Percentiles rank a stretch among this genome's conserved stretches.
These are phyloP conservation scores for Diplodia seriata DNA, from an alignment of 2,329 filamentous ascomycete genomes.

Conservation along the genomic window DNA sequence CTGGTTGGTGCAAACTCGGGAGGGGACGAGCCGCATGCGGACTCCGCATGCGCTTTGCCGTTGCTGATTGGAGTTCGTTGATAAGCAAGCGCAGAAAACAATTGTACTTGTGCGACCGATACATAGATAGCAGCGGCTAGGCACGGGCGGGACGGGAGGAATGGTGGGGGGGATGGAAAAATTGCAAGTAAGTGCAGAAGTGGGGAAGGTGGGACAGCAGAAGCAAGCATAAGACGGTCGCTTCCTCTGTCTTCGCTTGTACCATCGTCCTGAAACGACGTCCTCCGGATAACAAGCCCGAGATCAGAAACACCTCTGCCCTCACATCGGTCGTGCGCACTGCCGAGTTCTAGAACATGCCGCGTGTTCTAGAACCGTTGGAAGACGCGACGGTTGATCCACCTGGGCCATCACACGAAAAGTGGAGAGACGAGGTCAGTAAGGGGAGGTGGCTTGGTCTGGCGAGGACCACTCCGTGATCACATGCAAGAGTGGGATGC, in stretches of 20 bases:
- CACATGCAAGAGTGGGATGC: conserved; percentile 1
- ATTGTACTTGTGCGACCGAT: background rate
- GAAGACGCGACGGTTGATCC: background rate
- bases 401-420: background rate
- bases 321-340: background rate
- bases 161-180: background rate
- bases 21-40: background rate
- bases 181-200: background rate
- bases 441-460: background rate
- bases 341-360: background rate
- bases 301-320: background rate
- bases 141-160: conserved; percentile 1
- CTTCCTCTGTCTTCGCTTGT: background rate
- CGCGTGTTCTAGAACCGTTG: background rate
- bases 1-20: background rate
- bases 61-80: background rate
- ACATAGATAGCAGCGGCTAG: background rate
- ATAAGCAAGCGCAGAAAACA: background rate
- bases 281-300: background rate
- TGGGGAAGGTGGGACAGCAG: background rate
- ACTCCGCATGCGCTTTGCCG: background rate
- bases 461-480: background rate
- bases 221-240: background rate
- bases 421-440: background rate
- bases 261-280: background rate